A percentile compares a stretch with the other conserved stretches of the same genome.
These are phyloP conservation scores for Vigna angularis DNA, from an alignment of 306 rosid genomes.

Conservation along the genomic window DNA sequence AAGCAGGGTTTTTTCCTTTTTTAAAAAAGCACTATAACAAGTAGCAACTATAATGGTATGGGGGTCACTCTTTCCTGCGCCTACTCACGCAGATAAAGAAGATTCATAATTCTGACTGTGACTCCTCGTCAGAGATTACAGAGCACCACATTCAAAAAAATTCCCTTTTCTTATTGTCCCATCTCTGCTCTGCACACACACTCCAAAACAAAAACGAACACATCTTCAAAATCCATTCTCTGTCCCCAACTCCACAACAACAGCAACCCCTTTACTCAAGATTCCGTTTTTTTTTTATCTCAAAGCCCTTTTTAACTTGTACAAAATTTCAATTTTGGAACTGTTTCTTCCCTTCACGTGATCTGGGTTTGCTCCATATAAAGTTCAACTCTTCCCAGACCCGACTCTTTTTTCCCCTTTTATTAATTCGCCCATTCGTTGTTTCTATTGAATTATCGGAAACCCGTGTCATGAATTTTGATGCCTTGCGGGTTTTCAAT, in stretches of 20 bases:
- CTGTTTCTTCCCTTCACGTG: constrained; percentile 21
- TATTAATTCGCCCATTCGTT: constrained; percentile 4
- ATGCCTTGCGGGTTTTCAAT: constrained; percentile 15
- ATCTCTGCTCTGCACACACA: constrained; percentile 8
- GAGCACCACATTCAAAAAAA: constrained; percentile 58
- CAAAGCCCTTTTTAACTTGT: constrained; percentile 28
- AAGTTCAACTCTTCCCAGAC: constrained; percentile 10
- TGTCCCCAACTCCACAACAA: constrained; percentile 41
- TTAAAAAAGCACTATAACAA: background rate
- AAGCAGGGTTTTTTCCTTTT: constrained; percentile 40
- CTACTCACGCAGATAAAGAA: constrained; percentile 40
- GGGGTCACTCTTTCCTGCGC: constrained; percentile 40
- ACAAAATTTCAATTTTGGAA: constrained; percentile 30
- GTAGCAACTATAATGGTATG: constrained; percentile 8
- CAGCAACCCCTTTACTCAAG: constrained; percentile 34
- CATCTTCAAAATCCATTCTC: constrained; percentile 48
- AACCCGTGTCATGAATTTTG: background rate
- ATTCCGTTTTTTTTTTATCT: constrained; percentile 32
- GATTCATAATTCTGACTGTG: constrained; percentile 41
- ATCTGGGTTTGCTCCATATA: constrained; percentile 31
- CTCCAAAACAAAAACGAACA: constrained; percentile 29
- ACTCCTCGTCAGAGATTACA: constrained; percentile 50
- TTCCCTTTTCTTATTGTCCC: constrained; percentile 46
- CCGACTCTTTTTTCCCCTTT: background rate
- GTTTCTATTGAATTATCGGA: background rate